Base-by-base conservation (phyloP, 495 filamentous ascomycete species). In the Viridothelium virens region DNA sequence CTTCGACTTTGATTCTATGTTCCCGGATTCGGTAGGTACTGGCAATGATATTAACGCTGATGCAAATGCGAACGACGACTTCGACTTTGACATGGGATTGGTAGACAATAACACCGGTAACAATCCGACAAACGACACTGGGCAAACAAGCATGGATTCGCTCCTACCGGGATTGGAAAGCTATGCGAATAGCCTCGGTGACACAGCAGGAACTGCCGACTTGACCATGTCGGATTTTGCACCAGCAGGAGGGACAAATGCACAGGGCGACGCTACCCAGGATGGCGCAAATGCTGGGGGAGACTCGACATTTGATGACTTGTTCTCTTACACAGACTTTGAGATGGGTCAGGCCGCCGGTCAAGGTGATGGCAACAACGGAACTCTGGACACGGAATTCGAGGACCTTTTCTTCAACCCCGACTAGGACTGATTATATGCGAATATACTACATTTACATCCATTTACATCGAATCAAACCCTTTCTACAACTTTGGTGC, bases 401-500 rank as follows among this genome's bases (percentile, higher is more conserved):
- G 53, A 59, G 10, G 53, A 59, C 31, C 53, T 59, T 9, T 59
- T 59, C 31, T 36, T 59, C 31, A 59, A 59, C 2, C n/a, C 18
- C 6, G 53, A 59, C 18, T n/a, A 53, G 18, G 36, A 14, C 53
- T 59, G 53, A 59, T 36, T 25, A 25, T 25, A 25, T 1, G 25
- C 25, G 31, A 59, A 33, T 44, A 33, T 25, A 25, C 25, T 25
- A 25, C 25, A 25, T 25, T 25, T 25, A 34, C 36, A 7, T 59
- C 31, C 48, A 36, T 7, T 36, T 9, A 3, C 7, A 59, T 14
- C 31, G 25, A 11, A 59, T 59, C n/a, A 48, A 34, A n/a, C 2
- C 39, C 11, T 37, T 56, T 44, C 48, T 67, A 70, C 53, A 72
- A 61, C 65, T 69, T 72, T 37, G 70, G 38, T 37, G 62, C 67